These are phyloP conservation scores for Kuraishia borneana DNA, from an alignment of 805 yeast genomes.

Conservation along the genomic window DNA sequence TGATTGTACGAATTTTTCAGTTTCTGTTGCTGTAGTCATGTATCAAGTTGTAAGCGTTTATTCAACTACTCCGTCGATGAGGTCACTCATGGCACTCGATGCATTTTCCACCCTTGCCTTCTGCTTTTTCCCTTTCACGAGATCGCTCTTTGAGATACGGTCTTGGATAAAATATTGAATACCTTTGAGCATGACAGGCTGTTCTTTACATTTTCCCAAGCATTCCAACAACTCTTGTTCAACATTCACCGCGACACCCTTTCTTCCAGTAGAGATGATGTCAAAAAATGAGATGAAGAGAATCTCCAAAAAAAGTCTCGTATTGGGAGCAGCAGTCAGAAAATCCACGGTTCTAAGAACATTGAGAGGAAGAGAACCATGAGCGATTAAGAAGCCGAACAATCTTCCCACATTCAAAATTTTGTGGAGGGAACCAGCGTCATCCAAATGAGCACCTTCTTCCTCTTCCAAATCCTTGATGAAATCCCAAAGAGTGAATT, in stretches of 20 bases:
- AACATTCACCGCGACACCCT: constrained; percentile 40
- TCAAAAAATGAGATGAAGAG: constrained; percentile 60
- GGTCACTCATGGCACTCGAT: constrained; percentile 37
- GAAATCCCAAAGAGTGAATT: constrained; percentile 83
- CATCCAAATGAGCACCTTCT: constrained; percentile 27
- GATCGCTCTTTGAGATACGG: constrained; percentile 31
- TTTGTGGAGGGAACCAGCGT: constrained; percentile 44
- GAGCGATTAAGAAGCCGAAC: constrained; percentile 66
- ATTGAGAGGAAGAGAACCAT: constrained; percentile 64
- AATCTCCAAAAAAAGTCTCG: constrained; percentile 62
- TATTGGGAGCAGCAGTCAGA: constrained; percentile 49
- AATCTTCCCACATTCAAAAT: constrained; percentile 69
- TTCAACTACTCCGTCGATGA: constrained; percentile 29
- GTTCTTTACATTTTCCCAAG: constrained; percentile 43
- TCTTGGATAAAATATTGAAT: constrained; percentile 48
- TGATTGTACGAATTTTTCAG: too few relatives aligned
- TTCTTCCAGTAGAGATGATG: constrained; percentile 48
- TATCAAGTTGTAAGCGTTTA: too few relatives aligned
- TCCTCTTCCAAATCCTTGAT: constrained; percentile 57
- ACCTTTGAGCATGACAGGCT: constrained; percentile 50
- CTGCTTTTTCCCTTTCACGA: constrained; percentile 44
- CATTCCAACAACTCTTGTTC: constrained; percentile 21
- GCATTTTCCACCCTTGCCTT: constrained; percentile 59
- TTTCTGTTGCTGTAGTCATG: too few relatives aligned
- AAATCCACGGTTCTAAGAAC: constrained; percentile 65